Conservation (phyloP, 2,329 filamentous ascomycete genomes). For the Ophiocordyceps unilateralis region DNA sequence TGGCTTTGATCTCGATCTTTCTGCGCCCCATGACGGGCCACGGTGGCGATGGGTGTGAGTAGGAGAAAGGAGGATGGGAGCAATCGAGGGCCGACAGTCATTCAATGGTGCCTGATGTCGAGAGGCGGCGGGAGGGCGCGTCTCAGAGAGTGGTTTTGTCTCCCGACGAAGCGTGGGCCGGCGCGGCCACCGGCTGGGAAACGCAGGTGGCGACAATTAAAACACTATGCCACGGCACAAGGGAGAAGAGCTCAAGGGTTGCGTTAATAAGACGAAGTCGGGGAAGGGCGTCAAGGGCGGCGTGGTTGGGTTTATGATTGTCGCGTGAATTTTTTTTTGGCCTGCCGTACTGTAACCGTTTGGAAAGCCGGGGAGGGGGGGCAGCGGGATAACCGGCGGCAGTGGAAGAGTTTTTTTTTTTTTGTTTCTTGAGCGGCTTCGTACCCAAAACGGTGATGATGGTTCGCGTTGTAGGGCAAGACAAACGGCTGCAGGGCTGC, state of each 20-base stretch:
- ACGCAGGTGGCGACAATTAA: background rate
- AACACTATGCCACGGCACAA: background rate
- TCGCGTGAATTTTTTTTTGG: background rate
- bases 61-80: background rate
- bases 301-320: background rate
- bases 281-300: background rate
- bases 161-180: background rate
- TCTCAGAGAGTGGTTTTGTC: background rate
- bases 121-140: constrained; percentile 1
- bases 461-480: background rate
- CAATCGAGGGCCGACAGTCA: background rate
- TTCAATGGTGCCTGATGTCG: background rate
- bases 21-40: constrained; percentile 68
- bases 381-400: background rate
- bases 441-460: background rate
- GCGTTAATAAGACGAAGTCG: background rate
- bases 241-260: background rate
- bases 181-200: background rate
- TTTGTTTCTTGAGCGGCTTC: background rate
- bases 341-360: background rate
- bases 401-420: background rate
- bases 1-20: constrained; percentile 99
- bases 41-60: background rate
- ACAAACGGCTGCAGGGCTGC: background rate
- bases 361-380: background rate